A percentile compares a stretch with the other conserved stretches of the same genome.
These are phyloP conservation scores for Oryza nivara DNA, from an alignment of 176 grass and related monocot species.

Conservation along the genomic window DNA sequence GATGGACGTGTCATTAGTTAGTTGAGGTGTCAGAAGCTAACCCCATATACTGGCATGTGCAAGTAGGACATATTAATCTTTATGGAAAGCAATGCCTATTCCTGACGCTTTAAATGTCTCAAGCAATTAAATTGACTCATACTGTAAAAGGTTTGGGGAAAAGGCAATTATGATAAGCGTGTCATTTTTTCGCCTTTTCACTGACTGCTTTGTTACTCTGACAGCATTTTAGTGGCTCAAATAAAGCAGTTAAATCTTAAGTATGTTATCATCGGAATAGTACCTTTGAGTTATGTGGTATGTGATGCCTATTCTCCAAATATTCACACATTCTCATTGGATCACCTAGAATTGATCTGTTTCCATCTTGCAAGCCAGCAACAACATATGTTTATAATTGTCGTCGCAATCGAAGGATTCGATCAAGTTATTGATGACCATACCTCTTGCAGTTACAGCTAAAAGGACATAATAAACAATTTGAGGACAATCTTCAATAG, in stretches of 20 bases:
- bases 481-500: conserved; percentile 4
- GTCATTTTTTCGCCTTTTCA: conserved; percentile 54
- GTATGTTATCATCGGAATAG: not conserved
- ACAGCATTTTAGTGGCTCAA: conserved; percentile 3
- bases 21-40: conserved; percentile 20
- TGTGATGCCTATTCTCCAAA: not conserved
- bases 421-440: conserved; percentile 35
- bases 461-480: conserved; percentile 3
- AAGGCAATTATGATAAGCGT: not conserved
- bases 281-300: not conserved
- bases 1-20: conserved; percentile 1
- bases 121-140: not conserved
- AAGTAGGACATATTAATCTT: conserved; percentile 49
- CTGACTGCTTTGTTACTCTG: conserved; percentile 33
- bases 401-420: conserved; percentile 40
- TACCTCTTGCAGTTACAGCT: conserved; percentile 41
- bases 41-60: conserved; percentile 43
- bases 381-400: conserved; percentile 46
- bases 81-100: not conserved
- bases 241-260: not conserved
- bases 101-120: not conserved
- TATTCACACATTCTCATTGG: not conserved
- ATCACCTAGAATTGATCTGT: not conserved
- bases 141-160: not conserved
- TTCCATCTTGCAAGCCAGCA: conserved; percentile 19